Percentiles rank a stretch among this genome's conserved stretches.
phyloP scores from a whole-genome alignment of 2,329 filamentous ascomycete species.

The Paecilomyces sp. region DNA sequence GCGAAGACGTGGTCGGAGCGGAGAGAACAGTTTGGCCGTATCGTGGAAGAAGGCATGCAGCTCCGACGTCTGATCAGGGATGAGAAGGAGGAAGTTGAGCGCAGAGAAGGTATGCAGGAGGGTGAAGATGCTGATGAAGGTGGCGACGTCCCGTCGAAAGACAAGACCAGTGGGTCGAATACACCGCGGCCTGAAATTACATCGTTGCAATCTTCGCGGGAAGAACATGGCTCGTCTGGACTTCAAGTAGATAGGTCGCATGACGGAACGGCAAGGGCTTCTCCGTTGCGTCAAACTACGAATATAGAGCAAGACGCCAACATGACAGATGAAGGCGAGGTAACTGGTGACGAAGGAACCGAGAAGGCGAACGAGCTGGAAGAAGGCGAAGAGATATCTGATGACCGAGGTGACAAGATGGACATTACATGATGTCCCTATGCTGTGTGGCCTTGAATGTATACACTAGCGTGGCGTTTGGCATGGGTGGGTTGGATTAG shows the following conservation, averaged over 20 bases:
- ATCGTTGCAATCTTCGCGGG: constrained; percentile 25
- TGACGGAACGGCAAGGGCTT: constrained; percentile 22
- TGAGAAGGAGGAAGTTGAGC: constrained; percentile 90
- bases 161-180: constrained; percentile 40
- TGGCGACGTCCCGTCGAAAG: constrained; percentile 43
- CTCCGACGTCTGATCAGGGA: constrained; percentile 80
- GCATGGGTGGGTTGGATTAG: constrained; percentile 2
- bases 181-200: constrained; percentile 44
- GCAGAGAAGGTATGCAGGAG: constrained; percentile 71
- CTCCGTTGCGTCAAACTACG: constrained; percentile 31
- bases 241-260: constrained; percentile 25
- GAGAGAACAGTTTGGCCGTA: constrained; percentile 75
- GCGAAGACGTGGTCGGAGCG: constrained; percentile 77
- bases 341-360: constrained; percentile 26
- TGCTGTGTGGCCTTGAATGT: constrained; percentile 1
- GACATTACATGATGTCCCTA: constrained; percentile 47
- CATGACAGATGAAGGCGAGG: constrained; percentile 49
- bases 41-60: constrained; percentile 86
- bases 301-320: constrained; percentile 47
- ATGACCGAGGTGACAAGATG: constrained; percentile 55
- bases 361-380: constrained; percentile 38
- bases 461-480: constrained; percentile 4
- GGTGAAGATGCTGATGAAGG: constrained; percentile 52
- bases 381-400: constrained; percentile 43
- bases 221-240: constrained; percentile 21